Evolutionary conservation across 768 basidiomycete genomes (phyloP), one percentile per base, ranked within the genome.

Genomic region (Sarcomyxa edulis): DNA sequence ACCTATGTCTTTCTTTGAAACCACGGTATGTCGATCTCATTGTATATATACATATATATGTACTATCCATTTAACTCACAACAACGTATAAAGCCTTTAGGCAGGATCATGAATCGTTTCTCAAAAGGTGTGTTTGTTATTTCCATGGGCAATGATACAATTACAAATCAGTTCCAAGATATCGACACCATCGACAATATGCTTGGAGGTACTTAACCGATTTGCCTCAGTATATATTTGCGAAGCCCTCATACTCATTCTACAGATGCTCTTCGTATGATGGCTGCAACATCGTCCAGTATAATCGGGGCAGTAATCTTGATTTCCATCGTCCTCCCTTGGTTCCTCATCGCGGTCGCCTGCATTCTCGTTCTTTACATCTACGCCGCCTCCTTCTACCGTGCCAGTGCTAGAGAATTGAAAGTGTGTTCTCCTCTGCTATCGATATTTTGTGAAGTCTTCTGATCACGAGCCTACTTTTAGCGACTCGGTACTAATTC

Each of bases 1-100:
- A 1, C 90, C 90, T 0, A 91, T 89, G 82, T 79, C 78, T 6
- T 93, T 91, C 65, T 94, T 91, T 53, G 92, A 94, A 53, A 91
- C 82, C 2, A 88, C 85, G 5, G 80, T 81, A 50, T 49, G 67
- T 51, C 24, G 30, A 11, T 12, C 18, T 28, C 7, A 21, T n/a
- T 32, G n/a, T 16, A 30, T 10, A 10, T 6, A 7, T 15, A 15
- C 40, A n/a, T n/a, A n/a, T n/a, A n/a, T n/a, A n/a, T n/a, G n/a
- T n/a, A n/a, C n/a, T n/a, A n/a, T 29, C 16, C 25, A 38, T 14
- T 38, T 45, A 40, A 40, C 40, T 39, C 15, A 40, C 21, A 18
- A 45, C 31, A 51, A 40, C 20, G 39, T 40, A 12, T 48, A n/a
- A n/a, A 81, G 71, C 88, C 87, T 5, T 69, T 88, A 15, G 92